Conservation (phyloP, 2,329 filamentous ascomycete genomes). For the Pyricularia pennisetigena region DNA sequence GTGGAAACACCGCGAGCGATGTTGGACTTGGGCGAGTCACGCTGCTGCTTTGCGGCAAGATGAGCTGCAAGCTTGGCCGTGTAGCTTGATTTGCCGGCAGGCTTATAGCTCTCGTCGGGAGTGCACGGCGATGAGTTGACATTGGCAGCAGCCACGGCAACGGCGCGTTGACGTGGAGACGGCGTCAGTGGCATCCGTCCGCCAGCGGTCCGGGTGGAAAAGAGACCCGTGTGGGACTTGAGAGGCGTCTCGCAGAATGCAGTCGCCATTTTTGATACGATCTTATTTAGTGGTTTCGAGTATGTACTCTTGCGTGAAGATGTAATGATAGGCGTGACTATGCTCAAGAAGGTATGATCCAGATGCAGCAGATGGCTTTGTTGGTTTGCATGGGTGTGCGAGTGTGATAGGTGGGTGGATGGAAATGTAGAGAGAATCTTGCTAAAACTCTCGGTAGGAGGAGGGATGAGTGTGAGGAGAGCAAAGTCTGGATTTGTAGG, state of each 20-base stretch:
- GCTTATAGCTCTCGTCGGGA: conserved; percentile 45
- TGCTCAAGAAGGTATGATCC: conserved; percentile 18
- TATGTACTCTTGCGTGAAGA: neutral
- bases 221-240: conserved; percentile 90
- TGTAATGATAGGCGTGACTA: neutral
- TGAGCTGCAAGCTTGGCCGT: conserved; percentile 70
- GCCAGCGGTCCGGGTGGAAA: conserved; percentile 85
- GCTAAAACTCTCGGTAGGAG: neutral
- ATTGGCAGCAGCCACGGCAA: conserved; percentile 36
- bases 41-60: conserved; percentile 60
- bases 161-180: conserved; percentile 61
- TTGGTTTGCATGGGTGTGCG: neutral
- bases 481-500: neutral
- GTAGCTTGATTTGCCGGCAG: conserved; percentile 63
- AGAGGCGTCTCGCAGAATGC: conserved; percentile 77
- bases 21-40: conserved; percentile 93
- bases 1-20: conserved; percentile 68
- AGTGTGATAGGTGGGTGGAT: neutral
- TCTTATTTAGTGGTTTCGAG: conserved; percentile 13
- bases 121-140: conserved; percentile 67
- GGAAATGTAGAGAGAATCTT: neutral
- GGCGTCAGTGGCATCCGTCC: conserved; percentile 92
- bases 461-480: neutral
- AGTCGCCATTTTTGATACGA: conserved; percentile 64
- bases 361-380: neutral